Conservation (phyloP, 2,329 filamentous ascomycete species). For the Alternaria solani region DNA sequence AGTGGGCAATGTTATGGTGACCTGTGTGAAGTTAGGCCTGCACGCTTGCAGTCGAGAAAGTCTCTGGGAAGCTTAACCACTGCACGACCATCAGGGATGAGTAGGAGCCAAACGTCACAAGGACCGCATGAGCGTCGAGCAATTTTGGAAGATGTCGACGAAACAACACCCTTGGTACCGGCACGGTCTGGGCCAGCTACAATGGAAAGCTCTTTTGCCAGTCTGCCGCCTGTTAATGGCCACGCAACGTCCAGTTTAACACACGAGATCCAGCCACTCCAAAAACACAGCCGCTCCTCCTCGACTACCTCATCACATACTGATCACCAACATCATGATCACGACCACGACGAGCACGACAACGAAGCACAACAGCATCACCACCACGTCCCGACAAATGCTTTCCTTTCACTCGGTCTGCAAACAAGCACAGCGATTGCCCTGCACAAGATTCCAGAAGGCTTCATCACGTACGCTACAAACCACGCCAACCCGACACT, state of each 20-base stretch:
- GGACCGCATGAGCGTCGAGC: conserved; percentile 39
- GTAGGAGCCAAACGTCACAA: conserved; percentile 34
- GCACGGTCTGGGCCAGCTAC: conserved; percentile 36
- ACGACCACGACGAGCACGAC: conserved; percentile 12
- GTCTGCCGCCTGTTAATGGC: conserved; percentile 23
- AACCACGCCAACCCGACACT: conserved; percentile 93
- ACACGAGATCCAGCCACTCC: conserved; percentile 11
- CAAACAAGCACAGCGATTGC: conserved; percentile 96
- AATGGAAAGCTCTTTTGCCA: conserved; percentile 33
- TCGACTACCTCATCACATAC: conserved; percentile 25
- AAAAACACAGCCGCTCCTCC: conserved; percentile 25
- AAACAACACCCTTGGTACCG: conserved; percentile 31
- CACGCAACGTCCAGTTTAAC: background rate
- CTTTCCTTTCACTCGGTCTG: conserved; percentile 92
- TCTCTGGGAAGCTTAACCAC: conserved; percentile 27
- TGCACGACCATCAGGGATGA: conserved; percentile 28
- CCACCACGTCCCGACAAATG: conserved; percentile 93
- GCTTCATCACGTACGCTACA: conserved; percentile 90
- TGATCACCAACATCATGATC: conserved; percentile 5
- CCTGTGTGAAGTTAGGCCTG: conserved; percentile 53
- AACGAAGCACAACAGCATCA: conserved; percentile 68
- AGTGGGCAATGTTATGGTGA: conserved; percentile 68
- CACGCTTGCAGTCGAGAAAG: conserved; percentile 31
- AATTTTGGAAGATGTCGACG: conserved; percentile 42
- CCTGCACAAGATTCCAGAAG: conserved; percentile 91